Base-by-base conservation (phyloP, 164 flowering plant genomes). In the Nymphaea thermarum region DNA sequence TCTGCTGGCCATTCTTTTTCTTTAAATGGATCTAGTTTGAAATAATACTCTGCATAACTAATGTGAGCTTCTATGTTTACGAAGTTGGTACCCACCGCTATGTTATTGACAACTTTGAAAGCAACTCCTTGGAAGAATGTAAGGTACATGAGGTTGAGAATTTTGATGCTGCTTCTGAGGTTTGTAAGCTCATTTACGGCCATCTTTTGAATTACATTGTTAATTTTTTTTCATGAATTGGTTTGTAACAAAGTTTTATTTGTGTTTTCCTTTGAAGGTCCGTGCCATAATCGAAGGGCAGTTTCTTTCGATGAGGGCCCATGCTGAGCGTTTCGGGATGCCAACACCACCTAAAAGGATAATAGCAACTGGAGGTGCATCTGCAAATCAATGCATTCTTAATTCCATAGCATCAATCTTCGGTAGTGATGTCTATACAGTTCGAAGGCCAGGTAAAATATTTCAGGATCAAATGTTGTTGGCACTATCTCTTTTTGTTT, bases 341-440 rank as follows among this genome's bases (percentile, higher is more conserved):
- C 98, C 95, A 42, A 76, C 83, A 69, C 95, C 97, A 66, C 96
- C 96, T 17, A 88, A 77, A 62, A 81, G 96, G 65, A 83, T 94
- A 51, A 87, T 91, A 68, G 98, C 96, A 10, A 94, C 99, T 62
- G 99, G 99, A 42, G 98, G 99, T 65, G 99, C 96, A 73, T 91
- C 98, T 15, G 84, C 96, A 67, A 94, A 94, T 77, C 64, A 78
- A 25, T 73, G 76, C 70, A 91, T 94, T 71, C 86, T 94, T 4
- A 79, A 70, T 66, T 64, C 75, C 4, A 71, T 91, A 45, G 87
- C 96, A 73, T 79, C 89, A 61, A 82, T 94, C 71, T 94, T 91
- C 68, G 96, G 97, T 64, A 88, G 91, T 63, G 84, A 86, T 68
- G 81, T 94, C 43, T 88, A 85, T 71, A 91, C 92, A 44, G 96